A percentile compares a stretch with the other conserved stretches of the same genome.
These are phyloP conservation scores for Jamesozyma jinghongensis DNA, from an alignment of 805 yeast species.

Conservation along the genomic window DNA sequence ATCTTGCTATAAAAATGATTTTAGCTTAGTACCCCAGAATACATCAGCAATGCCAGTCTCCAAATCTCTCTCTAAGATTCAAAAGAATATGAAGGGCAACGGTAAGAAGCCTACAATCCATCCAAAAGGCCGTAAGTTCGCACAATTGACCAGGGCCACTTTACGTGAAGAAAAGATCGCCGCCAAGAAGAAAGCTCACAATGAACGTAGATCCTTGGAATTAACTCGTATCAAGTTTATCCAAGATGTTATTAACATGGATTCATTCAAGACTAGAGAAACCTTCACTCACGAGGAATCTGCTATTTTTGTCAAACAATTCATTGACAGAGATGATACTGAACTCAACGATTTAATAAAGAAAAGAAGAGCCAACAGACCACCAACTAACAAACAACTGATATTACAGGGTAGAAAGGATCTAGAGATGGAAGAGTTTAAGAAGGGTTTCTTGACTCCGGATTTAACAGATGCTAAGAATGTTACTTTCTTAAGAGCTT, in stretches of 20 bases:
- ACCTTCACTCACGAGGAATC: constrained; percentile 50
- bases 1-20: too few relatives aligned
- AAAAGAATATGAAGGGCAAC: constrained; percentile 18
- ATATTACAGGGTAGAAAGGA: constrained; percentile 52
- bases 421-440: constrained; percentile 52
- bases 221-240: constrained; percentile 49
- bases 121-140: constrained; percentile 83
- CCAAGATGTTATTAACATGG: constrained; percentile 46
- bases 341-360: constrained; percentile 56
- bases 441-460: constrained; percentile 64
- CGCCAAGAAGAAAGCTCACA: constrained; percentile 46
- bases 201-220: constrained; percentile 53
- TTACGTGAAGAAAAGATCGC: constrained; percentile 67
- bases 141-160: constrained; percentile 77
- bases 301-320: constrained; percentile 51
- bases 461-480: constrained; percentile 54
- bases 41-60: constrained; percentile 24
- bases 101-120: constrained; percentile 38
- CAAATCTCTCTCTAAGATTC: constrained; percentile 28
- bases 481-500: constrained; percentile 50
- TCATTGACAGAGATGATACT: constrained; percentile 59
- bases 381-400: constrained; percentile 64
- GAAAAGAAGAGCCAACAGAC: constrained; percentile 81
- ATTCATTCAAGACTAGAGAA: constrained; percentile 31
- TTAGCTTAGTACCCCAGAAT: too few relatives aligned